Conservation (phyloP, 139 green algal species). For the Desmodesmus armatus region DNA sequence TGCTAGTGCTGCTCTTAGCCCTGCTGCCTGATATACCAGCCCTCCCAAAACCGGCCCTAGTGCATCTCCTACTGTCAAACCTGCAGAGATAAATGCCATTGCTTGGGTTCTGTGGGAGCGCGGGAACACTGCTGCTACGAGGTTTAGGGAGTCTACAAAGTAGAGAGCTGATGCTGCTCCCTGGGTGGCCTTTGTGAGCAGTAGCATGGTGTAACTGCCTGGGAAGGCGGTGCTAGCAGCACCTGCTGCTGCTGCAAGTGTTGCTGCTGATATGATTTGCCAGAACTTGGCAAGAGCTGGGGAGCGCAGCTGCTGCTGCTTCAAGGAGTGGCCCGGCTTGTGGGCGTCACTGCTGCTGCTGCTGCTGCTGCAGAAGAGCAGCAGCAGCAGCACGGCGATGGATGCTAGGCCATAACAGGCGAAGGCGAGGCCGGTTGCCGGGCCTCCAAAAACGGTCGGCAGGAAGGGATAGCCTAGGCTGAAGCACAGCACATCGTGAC, state of each 20-base stretch:
- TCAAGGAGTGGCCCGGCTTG: too few relatives aligned
- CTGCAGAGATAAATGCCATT: slow-evolving; percentile 13
- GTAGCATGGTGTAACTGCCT: background rate
- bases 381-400: slow-evolving; percentile 16
- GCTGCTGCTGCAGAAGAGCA: slow-evolving; percentile 13
- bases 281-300: slow-evolving; percentile 8
- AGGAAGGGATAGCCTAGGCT: slow-evolving; percentile 19
- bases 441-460: background rate
- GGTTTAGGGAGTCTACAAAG: background rate
- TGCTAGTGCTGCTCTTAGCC: background rate
- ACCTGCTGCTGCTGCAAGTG: slow-evolving; percentile 10
- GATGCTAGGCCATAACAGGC: slow-evolving; percentile 5
- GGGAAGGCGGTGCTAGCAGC: background rate
- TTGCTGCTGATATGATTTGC: background rate
- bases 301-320: background rate
- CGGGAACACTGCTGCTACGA: slow-evolving; percentile 24
- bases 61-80: slow-evolving; percentile 21
- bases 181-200: background rate
- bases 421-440: background rate
- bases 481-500: slow-evolving; percentile 15
- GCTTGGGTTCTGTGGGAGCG: slow-evolving; percentile 18
- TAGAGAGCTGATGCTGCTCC: slow-evolving; percentile 30
- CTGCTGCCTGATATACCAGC: background rate
- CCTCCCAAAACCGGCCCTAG: slow-evolving; percentile 18
- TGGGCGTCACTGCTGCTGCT: too few relatives aligned